These are phyloP conservation scores for Macrophomina tecta DNA, from an alignment of 2,329 filamentous ascomycete genomes.

Conservation along the genomic window DNA sequence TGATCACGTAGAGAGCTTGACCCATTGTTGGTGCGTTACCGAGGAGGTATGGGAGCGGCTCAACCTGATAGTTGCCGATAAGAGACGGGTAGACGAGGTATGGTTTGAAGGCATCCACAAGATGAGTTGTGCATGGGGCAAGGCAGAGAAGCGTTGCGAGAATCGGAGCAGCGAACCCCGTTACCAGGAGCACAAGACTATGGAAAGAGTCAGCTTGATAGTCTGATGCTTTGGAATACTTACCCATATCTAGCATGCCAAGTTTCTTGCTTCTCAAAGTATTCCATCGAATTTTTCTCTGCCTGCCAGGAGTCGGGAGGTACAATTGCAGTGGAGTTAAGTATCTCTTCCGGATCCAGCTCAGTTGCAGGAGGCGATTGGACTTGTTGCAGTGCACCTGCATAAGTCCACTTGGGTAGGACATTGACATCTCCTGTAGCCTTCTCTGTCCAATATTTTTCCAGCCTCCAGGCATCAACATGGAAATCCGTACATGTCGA, in stretches of 20 bases:
- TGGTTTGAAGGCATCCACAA: slow-evolving; percentile 32
- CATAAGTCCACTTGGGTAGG: slow-evolving; percentile 33
- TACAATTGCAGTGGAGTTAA: slow-evolving; percentile 32
- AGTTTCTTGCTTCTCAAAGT: slow-evolving; percentile 30
- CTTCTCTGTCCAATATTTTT: slow-evolving; percentile 33
- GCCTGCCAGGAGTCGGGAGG: slow-evolving; percentile 27
- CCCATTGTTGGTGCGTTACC: slow-evolving; percentile 51
- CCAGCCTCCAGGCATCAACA: slow-evolving; percentile 33
- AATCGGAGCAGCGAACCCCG: slow-evolving; percentile 34
- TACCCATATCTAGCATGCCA: slow-evolving; percentile 33
- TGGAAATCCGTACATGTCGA: slow-evolving; percentile 32
- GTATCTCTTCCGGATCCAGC: slow-evolving; percentile 28
- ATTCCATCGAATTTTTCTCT: slow-evolving; percentile 26
- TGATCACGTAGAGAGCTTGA: slow-evolving; percentile 52
- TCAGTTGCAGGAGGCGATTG: slow-evolving; percentile 27
- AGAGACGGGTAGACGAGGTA: slow-evolving; percentile 32
- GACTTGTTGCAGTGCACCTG: slow-evolving; percentile 32
- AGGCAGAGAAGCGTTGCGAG: slow-evolving; percentile 31
- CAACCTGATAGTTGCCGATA: slow-evolving; percentile 32
- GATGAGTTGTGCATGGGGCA: background rate
- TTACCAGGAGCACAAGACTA: slow-evolving; percentile 33
- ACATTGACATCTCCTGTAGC: slow-evolving; percentile 29
- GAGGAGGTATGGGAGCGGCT: slow-evolving; percentile 30
- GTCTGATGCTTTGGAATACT: background rate
- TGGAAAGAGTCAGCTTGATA: background rate